These are phyloP conservation scores for Starmera dryadoides DNA, from an alignment of 805 yeast genomes.

Conservation along the genomic window DNA sequence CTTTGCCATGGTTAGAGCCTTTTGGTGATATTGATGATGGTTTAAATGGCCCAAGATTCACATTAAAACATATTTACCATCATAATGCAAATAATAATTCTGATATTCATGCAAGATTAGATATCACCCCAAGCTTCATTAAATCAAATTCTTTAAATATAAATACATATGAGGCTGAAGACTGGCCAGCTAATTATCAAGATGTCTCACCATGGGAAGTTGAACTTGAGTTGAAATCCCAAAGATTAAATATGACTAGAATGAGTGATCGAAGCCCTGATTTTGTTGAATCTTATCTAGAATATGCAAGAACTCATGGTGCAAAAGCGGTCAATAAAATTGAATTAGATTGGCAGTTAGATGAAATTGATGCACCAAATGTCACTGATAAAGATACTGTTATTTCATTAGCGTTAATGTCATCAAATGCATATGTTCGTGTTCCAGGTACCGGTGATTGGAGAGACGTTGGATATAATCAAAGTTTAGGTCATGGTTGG, in stretches of 20 bases:
- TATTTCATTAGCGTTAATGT: slow-evolving; percentile 70
- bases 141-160: slow-evolving; percentile 5
- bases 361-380: slow-evolving; percentile 60
- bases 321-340: slow-evolving; percentile 29
- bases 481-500: slow-evolving; percentile 77
- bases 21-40: no score
- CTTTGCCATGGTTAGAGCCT: no score
- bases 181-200: slow-evolving; percentile 12
- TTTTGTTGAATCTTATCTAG: slow-evolving; percentile 58
- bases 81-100: slow-evolving; percentile 45
- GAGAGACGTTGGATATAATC: slow-evolving; percentile 68
- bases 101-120: slow-evolving; percentile 40
- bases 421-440: slow-evolving; percentile 86
- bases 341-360: slow-evolving; percentile 58
- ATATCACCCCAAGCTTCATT: slow-evolving; percentile 37
- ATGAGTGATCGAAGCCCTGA: slow-evolving; percentile 46
- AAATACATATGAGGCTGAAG: slow-evolving; percentile 2
- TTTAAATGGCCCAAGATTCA: slow-evolving; percentile 17
- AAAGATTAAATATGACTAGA: slow-evolving; percentile 25
- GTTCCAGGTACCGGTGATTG: slow-evolving; percentile 78
- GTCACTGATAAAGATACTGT: slow-evolving; percentile 68
- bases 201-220: slow-evolving; percentile 34
- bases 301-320: slow-evolving; percentile 36
- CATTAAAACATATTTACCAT: slow-evolving; percentile 54
- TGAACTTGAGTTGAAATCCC: slow-evolving; percentile 21